Evolutionary conservation across 2,329 filamentous ascomycete genomes (phyloP).

Genomic region (Zasmidium cellare): DNA sequence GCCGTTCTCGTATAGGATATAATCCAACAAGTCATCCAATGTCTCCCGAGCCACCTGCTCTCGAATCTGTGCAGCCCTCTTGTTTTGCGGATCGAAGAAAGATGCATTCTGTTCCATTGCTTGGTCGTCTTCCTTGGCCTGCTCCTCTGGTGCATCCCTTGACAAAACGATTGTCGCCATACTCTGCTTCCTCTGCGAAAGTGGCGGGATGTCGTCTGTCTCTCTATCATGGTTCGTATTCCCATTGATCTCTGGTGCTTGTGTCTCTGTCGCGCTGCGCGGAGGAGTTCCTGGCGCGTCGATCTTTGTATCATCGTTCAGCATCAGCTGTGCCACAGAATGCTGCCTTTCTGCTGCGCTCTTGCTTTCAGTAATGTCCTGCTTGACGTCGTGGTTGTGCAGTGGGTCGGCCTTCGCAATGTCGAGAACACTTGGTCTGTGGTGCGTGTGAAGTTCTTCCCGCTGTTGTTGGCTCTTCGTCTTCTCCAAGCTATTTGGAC

Average conservation of each 20-base stretch:
- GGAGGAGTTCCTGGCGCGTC: constrained; percentile 36
- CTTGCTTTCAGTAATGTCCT: constrained; percentile 8
- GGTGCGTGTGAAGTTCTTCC: constrained; percentile 19
- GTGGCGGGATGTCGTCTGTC: constrained; percentile 14
- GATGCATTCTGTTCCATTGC: constrained; percentile 83
- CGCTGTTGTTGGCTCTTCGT: constrained; percentile 23
- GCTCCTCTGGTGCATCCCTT: constrained; percentile 15
- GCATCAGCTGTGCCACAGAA: constrained; percentile 56
- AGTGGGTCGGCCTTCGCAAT: constrained; percentile 13
- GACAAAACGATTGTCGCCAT: constrained; percentile 21
- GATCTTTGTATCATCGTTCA: constrained; percentile 55
- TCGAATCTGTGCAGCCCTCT: constrained; percentile 75
- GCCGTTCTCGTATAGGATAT: constrained; percentile 77
- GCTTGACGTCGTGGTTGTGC: constrained; percentile 1
- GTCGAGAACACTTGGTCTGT: constrained; percentile 23
- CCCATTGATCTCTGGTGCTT: constrained; percentile 18
- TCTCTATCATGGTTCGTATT: constrained; percentile 33
- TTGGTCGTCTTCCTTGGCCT: constrained; percentile 43
- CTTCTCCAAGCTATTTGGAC: constrained; percentile 41
- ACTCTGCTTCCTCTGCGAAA: constrained; percentile 18
- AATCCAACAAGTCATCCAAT: constrained; percentile 86
- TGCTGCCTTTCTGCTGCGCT: constrained; percentile 20
- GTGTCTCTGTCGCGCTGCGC: constrained; percentile 4
- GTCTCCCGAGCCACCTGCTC: constrained; percentile 93
- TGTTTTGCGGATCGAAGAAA: constrained; percentile 92